These are phyloP conservation scores for Aspergillus ustus DNA, from an alignment of 2,329 filamentous ascomycete genomes.

Conservation along the genomic window DNA sequence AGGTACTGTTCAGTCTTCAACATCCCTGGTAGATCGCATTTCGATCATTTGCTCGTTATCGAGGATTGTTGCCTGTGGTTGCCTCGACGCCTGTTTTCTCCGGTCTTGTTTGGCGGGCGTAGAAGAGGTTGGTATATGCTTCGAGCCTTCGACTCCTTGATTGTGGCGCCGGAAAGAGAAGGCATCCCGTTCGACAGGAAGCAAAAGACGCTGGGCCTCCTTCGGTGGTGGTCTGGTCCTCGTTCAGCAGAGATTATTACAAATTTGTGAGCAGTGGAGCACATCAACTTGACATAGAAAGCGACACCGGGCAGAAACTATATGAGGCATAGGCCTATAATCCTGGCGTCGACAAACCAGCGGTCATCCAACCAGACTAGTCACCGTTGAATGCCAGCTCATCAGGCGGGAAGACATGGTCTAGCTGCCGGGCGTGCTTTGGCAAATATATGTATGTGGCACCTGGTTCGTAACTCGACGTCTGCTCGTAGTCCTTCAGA, in stretches of 20 bases:
- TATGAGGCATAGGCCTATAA: neutral
- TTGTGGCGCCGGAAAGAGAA: conserved; percentile 5
- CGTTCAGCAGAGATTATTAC: conserved; percentile 13
- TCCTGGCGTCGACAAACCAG: conserved; percentile 4
- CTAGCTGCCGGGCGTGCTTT: neutral
- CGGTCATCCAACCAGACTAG: neutral
- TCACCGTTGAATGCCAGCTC: conserved; percentile 9
- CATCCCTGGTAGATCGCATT: conserved; percentile 14
- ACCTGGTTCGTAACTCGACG: neutral
- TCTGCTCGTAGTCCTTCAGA: neutral
- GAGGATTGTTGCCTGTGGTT: neutral
- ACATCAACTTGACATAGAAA: neutral
- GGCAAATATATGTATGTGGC: neutral
- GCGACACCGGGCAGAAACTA: neutral
- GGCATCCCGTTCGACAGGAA: neutral
- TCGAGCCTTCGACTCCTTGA: conserved; percentile 13
- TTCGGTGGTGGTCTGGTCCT: neutral
- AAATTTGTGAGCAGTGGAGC: neutral
- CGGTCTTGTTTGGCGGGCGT: neutral
- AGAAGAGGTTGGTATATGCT: conserved; percentile 2
- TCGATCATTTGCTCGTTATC: conserved; percentile 2
- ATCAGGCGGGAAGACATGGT: conserved; percentile 13
- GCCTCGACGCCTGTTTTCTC: neutral
- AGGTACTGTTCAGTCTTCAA: conserved; percentile 18
- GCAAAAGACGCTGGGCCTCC: neutral